Evolutionary conservation across 2,329 filamentous ascomycete genomes (phyloP).

Genomic region (Dactylonectria macrodidyma): DNA sequence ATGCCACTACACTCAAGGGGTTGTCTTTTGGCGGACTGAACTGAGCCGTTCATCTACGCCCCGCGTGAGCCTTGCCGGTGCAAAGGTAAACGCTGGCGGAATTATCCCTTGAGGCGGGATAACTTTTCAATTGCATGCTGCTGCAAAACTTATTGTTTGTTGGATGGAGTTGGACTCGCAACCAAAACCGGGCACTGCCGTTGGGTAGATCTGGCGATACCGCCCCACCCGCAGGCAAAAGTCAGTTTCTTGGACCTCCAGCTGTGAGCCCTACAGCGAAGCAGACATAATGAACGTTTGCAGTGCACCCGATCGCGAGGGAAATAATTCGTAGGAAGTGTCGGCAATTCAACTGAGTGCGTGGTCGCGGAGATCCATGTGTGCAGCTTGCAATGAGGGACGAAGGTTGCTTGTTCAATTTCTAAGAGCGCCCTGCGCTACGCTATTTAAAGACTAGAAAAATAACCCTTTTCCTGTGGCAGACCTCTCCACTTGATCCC

Average conservation of each 20-base stretch:
- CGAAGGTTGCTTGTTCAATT: constrained; percentile 3
- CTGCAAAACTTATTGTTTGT: constrained; percentile 26
- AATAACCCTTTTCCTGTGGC: not conserved
- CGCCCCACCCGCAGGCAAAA: constrained; percentile 14
- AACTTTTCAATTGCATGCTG: constrained; percentile 27
- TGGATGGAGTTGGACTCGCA: constrained; percentile 26
- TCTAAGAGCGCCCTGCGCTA: constrained; percentile 2
- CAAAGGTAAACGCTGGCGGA: constrained; percentile 26
- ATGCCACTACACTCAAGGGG: constrained; percentile 28
- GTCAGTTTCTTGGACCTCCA: constrained; percentile 19
- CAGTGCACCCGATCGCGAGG: constrained; percentile 14
- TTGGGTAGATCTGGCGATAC: not conserved
- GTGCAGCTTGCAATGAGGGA: constrained; percentile 10
- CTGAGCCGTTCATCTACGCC: constrained; percentile 24
- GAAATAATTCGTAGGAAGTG: constrained; percentile 17
- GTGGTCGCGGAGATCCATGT: constrained; percentile 5
- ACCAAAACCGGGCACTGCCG: constrained; percentile 4
- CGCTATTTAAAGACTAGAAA: no score
- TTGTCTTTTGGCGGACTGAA: constrained; percentile 25
- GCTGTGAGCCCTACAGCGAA: constrained; percentile 19
- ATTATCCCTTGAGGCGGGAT: constrained; percentile 20
- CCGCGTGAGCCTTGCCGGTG: constrained; percentile 21
- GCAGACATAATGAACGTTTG: constrained; percentile 22
- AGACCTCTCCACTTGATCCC: constrained; percentile 1
- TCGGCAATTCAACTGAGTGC: constrained; percentile 7